Evolutionary conservation across 2,329 filamentous ascomycete genomes (phyloP), one percentile per base, ranked within the genome.

Genomic region (Pyrenophora graminea): DNA sequence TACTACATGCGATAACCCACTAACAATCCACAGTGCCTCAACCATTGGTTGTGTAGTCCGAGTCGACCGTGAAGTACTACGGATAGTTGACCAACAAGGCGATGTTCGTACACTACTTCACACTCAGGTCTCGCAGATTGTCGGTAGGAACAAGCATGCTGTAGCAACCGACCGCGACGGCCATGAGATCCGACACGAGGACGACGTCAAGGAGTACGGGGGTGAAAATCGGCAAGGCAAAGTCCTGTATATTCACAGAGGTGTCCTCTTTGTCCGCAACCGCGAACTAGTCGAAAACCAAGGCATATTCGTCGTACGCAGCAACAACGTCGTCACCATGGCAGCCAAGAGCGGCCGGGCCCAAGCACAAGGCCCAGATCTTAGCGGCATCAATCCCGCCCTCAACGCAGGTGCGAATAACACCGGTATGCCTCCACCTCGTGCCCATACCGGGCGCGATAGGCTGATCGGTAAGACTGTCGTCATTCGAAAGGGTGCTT

Each of bases 21-120:
- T 61, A 54, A 62, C 49, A 21, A 25, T 54, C 3, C 9, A 8
- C 57, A 84, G 81, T 73, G 85, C 90, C 34, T 87, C 91, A 3
- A 97, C 93, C 0, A 93, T 97, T 19, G 94, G 88, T 51, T 96
- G 91, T 70, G 86, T 99, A 53, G 87, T 96, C 75, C 96, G 96
- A 75, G 91, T 97, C 39, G 94, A 99, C 67, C 88, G 92, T 45
- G 94, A 99, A 74, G 93, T 91, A 0, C 78, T 99, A 47, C 87
- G 89, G 21, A 88, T 97, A 0, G 78, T 99, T 9, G 93, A 99
- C 67, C 94, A 99, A 71, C 89, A 94, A 57, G 90, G 91, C 55
- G 88, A 91, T 55, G 84, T 85, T 13, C 86, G 91, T 53, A 89
- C 89, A 57, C 80, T 96, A 3, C 85, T 97, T 71, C 92, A 92